Evolutionary conservation across 768 basidiomycete genomes (phyloP).

Genomic region (Sistotremastrum suecicum): DNA sequence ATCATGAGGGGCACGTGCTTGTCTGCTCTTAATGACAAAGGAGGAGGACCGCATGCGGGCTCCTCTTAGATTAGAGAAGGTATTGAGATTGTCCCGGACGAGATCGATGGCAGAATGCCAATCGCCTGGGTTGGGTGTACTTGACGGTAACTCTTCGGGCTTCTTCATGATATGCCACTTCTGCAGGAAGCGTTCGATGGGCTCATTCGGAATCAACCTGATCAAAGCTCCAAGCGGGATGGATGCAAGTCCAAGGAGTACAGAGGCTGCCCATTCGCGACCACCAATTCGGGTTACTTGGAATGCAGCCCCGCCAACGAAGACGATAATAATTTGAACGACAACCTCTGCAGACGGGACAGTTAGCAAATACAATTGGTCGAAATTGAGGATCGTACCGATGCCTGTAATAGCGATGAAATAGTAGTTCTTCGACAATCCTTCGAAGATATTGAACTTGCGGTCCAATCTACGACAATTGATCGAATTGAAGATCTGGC

Average conservation of each 20-base stretch:
- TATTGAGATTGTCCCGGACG: constrained; percentile 75
- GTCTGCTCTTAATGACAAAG: constrained; percentile 71
- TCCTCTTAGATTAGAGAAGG: constrained; percentile 74
- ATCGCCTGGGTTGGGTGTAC: constrained; percentile 41
- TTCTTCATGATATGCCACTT: constrained; percentile 45
- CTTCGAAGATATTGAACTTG: constrained; percentile 79
- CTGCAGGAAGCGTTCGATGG: constrained; percentile 53
- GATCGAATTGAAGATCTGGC: constrained; percentile 92
- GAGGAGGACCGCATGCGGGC: constrained; percentile 79
- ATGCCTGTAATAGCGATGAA: constrained; percentile 76
- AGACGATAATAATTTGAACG: constrained; percentile 78
- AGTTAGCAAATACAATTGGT: constrained; percentile 1
- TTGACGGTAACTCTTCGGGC: constrained; percentile 50
- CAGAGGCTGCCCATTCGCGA: constrained; percentile 85
- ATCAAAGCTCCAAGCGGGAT: constrained; percentile 78
- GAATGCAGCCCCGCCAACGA: constrained; percentile 85
- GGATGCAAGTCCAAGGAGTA: constrained; percentile 76
- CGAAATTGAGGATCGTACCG: constrained; percentile 34
- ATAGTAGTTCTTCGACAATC: constrained; percentile 64
- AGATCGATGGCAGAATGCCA: constrained; percentile 73
- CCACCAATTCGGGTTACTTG: constrained; percentile 68
- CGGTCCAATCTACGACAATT: constrained; percentile 83
- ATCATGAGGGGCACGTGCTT: constrained; percentile 37
- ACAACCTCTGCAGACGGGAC: constrained; percentile 49
- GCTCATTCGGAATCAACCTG: constrained; percentile 67